Conservation (phyloP, 495 filamentous ascomycete genomes). For the Aspergillus kassunensis region DNA sequence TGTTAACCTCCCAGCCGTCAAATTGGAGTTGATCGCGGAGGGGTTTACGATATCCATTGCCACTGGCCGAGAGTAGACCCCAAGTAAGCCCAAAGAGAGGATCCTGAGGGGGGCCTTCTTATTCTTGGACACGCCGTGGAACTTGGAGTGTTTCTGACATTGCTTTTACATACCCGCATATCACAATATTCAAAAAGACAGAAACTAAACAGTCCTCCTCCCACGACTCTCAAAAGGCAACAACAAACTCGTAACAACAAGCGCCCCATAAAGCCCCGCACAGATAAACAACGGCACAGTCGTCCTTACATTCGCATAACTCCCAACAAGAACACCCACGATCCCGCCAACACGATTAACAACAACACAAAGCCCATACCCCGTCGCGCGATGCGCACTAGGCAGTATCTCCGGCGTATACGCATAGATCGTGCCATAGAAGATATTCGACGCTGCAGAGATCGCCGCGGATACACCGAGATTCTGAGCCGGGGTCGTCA, state of each 20-base stretch:
- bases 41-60: no score
- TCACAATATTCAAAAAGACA: no score
- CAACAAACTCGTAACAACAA: slow-evolving; percentile 31
- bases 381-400: slow-evolving; percentile 39
- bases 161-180: no score
- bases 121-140: no score
- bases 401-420: slow-evolving; percentile 45
- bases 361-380: slow-evolving; percentile 38
- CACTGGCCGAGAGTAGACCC: no score
- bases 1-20: no score
- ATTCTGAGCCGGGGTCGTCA: slow-evolving; percentile 38
- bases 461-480: slow-evolving; percentile 39
- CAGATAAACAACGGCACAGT: slow-evolving; percentile 38
- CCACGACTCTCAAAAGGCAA: slow-evolving; percentile 32
- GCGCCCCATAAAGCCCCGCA: slow-evolving; percentile 29
- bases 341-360: slow-evolving; percentile 38
- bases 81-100: no score
- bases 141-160: no score
- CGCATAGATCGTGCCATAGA: slow-evolving; percentile 45
- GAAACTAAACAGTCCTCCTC: slow-evolving; percentile 9
- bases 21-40: no score
- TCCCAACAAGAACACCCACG: slow-evolving; percentile 34
- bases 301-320: slow-evolving; percentile 33
- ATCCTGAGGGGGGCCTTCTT: no score
- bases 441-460: slow-evolving; percentile 41